Evolutionary conservation across 2,329 filamentous ascomycete genomes (phyloP).

Genomic region (Fusarium lateritium): DNA sequence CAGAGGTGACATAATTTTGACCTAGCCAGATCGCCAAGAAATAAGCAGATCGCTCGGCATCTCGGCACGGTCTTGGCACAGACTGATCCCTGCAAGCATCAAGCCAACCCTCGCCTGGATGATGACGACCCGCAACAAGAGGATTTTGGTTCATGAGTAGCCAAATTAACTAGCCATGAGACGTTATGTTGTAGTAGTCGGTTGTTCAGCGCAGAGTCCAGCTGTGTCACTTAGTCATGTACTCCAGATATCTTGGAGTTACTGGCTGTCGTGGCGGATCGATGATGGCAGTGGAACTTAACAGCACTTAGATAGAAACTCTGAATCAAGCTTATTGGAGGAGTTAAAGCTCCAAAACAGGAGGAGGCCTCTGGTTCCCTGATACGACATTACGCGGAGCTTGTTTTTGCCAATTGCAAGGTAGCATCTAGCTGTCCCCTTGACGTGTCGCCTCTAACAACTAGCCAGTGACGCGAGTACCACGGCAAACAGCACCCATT

Average conservation of each 20-base stretch:
- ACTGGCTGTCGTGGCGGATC: not conserved
- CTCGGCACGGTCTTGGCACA: conserved; percentile 45
- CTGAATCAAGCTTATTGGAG: conserved; percentile 30
- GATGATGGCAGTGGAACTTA: conserved; percentile 10
- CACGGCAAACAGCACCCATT: conserved; percentile 1
- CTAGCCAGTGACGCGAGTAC: conserved; percentile 8
- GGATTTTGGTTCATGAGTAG: not conserved
- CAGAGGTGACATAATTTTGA: conserved; percentile 31
- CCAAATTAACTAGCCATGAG: not conserved
- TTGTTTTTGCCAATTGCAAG: conserved; percentile 8
- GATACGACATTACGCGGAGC: conserved; percentile 2
- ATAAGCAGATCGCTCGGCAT: conserved; percentile 46
- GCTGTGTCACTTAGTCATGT: conserved; percentile 17
- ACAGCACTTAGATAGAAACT: conserved; percentile 11
- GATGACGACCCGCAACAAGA: conserved; percentile 25
- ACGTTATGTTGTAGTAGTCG: not conserved
- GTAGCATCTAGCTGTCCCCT: conserved; percentile 15
- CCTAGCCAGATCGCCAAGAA: conserved; percentile 39
- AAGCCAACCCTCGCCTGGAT: conserved; percentile 11
- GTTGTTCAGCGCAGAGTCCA: conserved; percentile 1
- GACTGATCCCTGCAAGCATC: conserved; percentile 16
- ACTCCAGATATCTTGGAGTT: not conserved
- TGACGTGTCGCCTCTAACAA: conserved; percentile 30
- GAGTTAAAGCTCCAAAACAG: conserved; percentile 8
- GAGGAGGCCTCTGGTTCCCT: conserved; percentile 39